Base-by-base conservation (phyloP, 768 basidiomycete species). In the Cystoderma amianthinum region DNA sequence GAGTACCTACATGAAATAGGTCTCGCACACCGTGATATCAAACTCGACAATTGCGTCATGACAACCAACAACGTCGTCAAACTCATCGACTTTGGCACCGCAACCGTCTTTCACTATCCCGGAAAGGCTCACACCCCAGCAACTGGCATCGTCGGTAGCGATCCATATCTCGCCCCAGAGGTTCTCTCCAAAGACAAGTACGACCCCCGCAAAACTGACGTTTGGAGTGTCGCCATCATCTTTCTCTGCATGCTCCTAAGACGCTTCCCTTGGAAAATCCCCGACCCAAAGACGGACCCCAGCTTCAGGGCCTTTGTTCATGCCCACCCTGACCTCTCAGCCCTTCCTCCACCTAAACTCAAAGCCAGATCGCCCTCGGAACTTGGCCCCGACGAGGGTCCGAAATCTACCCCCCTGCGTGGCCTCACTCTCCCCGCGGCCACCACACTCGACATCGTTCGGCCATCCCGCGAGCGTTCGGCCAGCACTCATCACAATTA, bases 1-100 rank as follows among this genome's bases (percentile, higher is more conserved):
- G 88, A 95, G 62, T 98, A 99, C 60, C 82, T 99, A 37, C 96
- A 99, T 64, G 85, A 89, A 49, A 82, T 98, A 70, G 96, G 96
- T 19, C 83, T 98, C 38, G 96, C 96, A 4, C 96, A 99, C 57
- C 89, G 96, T 34, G 96, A 99, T 63, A 80, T 99, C 65, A 99
- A 99, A 64, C 85, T 99, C 45, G 96, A 99, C 69, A 99, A 99
- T 61, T 98, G 96, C 62, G 96, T 99, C 68, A 96, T 99, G 90
- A 95, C 88, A n/a, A 69, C 70, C 2, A 74, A 85, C 56, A 92
- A 97, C 57, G 78, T 96, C 50, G 90, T 99, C 69, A 99, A 99
- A 61, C 77, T 99, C 50, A 99, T 99, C 65, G 96, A 99, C 64
- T 99, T 99, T 65, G 96, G 96, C 39, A 99, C 96, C 4, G 96